Percentiles rank a stretch among this genome's conserved stretches.
Conservation (phyloP, 2,329 filamentous ascomycete genomes). For the Passalora sequoiae region DNA sequence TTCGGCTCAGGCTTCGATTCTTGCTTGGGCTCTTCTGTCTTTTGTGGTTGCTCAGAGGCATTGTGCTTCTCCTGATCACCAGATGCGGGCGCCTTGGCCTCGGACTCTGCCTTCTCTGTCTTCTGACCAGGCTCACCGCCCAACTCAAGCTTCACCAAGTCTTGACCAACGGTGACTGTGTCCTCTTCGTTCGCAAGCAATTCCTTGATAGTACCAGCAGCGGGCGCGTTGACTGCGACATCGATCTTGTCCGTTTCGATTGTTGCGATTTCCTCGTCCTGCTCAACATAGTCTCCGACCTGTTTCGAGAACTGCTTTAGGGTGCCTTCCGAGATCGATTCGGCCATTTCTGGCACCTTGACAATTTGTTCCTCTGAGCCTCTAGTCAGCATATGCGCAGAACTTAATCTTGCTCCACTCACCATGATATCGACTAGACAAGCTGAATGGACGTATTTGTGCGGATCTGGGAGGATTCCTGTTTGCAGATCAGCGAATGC, state of each 20-base stretch:
- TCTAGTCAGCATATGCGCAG: conserved; percentile 11
- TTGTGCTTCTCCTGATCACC: conserved; percentile 49
- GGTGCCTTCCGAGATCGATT: conserved; percentile 96
- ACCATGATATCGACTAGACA: conserved; percentile 32
- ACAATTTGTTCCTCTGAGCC: conserved; percentile 68
- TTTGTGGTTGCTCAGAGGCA: conserved; percentile 36
- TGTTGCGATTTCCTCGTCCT: conserved; percentile 95
- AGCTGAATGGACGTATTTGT: conserved; percentile 32
- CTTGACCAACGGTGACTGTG: conserved; percentile 90
- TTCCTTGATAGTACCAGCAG: conserved; percentile 86
- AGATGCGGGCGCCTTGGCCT: conserved; percentile 57
- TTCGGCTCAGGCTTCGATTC: conserved; percentile 44
- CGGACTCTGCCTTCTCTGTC: conserved; percentile 52
- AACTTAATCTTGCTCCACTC: background rate
- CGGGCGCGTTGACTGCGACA: conserved; percentile 89
- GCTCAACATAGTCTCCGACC: conserved; percentile 88
- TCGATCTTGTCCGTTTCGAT: conserved; percentile 99
- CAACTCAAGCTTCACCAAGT: conserved; percentile 79
- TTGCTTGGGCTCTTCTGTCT: conserved; percentile 43
- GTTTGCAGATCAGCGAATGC: conserved; percentile 19
- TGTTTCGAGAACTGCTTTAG: conserved; percentile 93
- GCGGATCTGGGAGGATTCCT: conserved; percentile 28
- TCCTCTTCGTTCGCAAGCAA: conserved; percentile 89
- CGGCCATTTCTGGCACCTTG: conserved; percentile 96
- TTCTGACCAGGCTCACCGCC: conserved; percentile 57